Evolutionary conservation across 768 basidiomycete species (phyloP), one percentile per base, ranked within the genome.

Genomic region (Fistulinella prunicolor): DNA sequence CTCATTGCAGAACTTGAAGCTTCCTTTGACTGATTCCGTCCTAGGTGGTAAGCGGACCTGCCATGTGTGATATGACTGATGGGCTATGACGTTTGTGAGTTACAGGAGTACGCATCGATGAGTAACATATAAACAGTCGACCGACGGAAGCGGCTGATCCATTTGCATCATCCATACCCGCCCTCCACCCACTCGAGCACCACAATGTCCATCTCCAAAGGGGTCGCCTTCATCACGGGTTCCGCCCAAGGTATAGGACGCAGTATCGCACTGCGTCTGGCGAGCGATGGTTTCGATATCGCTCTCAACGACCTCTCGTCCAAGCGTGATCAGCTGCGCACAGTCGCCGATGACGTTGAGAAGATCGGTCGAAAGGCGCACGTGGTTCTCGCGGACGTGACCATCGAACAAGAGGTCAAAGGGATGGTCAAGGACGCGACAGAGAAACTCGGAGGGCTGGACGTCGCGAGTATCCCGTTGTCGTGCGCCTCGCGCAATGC

Each of bases 391-490:
- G 60, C 63, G 0, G 75, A 79, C 50, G 71, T 79, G 9, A 62
- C 66, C 3, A 44, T 57, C 1, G 76, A 78, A 44, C 54, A 51
- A 2, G 65, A 74, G 10, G 76, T 79, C 3, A 59, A 71, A 40
- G 45, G 16, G 10, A 64, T 78, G 58, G 60, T 80, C 2, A 59
- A 64, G 6, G 49, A 51, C 0, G 58, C 58, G 9, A 61, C 62
- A 9, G 37, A 58, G 2, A 53, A 55, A 13, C 58, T 78, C 10
- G 77, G 51, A 2, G 58, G 44, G 3, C 24, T 50, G 6, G 34
- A 43, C 9, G 32, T 34, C 16, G 32, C 12, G 16, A 34, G 32
- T 28, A 28, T 28, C 10, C 26, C 26, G 10, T 28, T 5, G 6
- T 6, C 26, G 26, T 28, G 10, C 26, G 26, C 9, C 9, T 34